Base-by-base conservation (phyloP, 176 grass and related monocot species). In the Aegilops speltoides region DNA sequence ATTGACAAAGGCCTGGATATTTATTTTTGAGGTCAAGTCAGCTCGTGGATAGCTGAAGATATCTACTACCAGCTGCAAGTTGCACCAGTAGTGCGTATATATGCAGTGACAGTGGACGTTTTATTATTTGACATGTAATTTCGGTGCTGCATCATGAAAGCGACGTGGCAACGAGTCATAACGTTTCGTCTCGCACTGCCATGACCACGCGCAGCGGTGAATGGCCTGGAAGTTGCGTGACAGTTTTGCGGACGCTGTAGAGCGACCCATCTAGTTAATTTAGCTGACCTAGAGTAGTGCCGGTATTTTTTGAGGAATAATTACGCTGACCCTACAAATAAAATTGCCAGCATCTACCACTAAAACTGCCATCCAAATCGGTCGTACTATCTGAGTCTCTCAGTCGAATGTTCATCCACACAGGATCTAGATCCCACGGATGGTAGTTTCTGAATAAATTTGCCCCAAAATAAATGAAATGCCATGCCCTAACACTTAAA, bases 171-270 rank as follows among this genome's bases (percentile, higher is more conserved):
- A 45, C 81, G 8, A 77, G 54, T 69, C 4, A 28, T 61, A 12
- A 29, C 50, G 7, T 37, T 14, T 28, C 36, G 20, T 5, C 8
- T n/a, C 15, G 12, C 33, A 12, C 33, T 14, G n/a, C 5, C 72
- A 10, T 64, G 64, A 64, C 17, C 65, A 71, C 10, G 60, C 78
- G 1, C 3, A 45, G 11, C 11, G 43, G 43, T 45, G 43, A 45
- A 60, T 79, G 20, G 20, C 67, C 25, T 48, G 33, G 59, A 40
- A 76, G 28, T 60, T 91, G 68, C 81, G 25, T 83, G 80, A 12
- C 20, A 75, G 10, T 56, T 3, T 12, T 57, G 36, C 10, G 40
- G 31, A 59, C 57, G 66, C 25, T 80, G 67, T 32, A 50, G 45
- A 52, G 22, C 36, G 62, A 81, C 61, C 1, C 2, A 52, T 63